Evolutionary conservation across 2,329 filamentous ascomycete genomes (phyloP).

Genomic region (Seiridium cupressi): DNA sequence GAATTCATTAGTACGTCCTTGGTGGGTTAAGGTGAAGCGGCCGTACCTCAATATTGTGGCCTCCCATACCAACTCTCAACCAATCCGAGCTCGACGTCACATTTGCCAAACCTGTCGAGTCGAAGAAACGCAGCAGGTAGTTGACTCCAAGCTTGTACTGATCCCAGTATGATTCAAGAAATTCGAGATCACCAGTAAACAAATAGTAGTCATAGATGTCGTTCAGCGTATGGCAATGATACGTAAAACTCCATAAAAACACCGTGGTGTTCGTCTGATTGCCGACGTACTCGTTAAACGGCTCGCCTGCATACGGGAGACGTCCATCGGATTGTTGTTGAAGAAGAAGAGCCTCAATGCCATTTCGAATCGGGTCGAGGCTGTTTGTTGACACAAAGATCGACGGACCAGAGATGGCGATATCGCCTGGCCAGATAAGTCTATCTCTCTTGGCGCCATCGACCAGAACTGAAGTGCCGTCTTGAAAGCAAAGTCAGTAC

Average conservation of each 20-base stretch:
- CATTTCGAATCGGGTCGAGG: background rate
- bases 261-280: background rate
- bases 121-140: conserved; percentile 2
- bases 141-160: conserved; percentile 2
- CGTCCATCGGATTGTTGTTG: conserved; percentile 1
- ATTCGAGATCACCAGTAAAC: conserved; percentile 2
- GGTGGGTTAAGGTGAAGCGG: background rate
- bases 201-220: conserved; percentile 7
- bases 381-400: conserved; percentile 4
- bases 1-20: background rate
- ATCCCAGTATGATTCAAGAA: conserved; percentile 1
- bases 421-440: conserved; percentile 7
- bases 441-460: conserved; percentile 8
- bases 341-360: background rate
- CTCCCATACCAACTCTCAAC: conserved; percentile 1
- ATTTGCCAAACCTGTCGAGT: conserved; percentile 6
- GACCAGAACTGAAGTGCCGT: conserved; percentile 5
- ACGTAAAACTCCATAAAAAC: conserved; percentile 5
- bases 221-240: conserved; percentile 6
- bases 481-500: background rate
- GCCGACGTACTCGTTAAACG: background rate
- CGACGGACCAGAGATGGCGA: conserved; percentile 4
- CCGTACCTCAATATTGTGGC: conserved; percentile 7
- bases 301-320: background rate
- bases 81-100: conserved; percentile 2